Base-by-base conservation (phyloP, 345 rosid genomes). In the Nephelium lappaceum region DNA sequence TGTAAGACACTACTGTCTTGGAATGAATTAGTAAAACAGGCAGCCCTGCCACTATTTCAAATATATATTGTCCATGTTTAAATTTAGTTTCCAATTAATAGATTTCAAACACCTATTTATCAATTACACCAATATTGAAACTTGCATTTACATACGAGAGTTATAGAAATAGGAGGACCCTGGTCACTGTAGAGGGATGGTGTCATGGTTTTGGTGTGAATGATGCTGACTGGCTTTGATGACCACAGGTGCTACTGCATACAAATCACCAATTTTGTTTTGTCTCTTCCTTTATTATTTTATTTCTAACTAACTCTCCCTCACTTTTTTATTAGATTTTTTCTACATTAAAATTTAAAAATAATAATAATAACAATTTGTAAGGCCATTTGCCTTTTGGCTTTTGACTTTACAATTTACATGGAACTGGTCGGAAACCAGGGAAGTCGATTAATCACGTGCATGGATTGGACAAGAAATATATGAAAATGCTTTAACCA, bases 401-500 rank as follows among this genome's bases (percentile, higher is more conserved):
- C 39, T 41, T 66, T 82, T 82, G 82, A 83, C 78, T 79, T 65
- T 45, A n/a, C 10, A 16, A 31, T 31, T 31, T 31, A 31, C 36
- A 71, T 49, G 2, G 19, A 5, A 11, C 1, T 45, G 61, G 14
- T 11, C 16, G 53, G 38, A 41, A 45, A 8, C 4, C 42, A 63
- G 27, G n/a, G 58, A 16, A 53, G 58, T 16, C 3, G 36, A 31
- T 67, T 23, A 12, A 77, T 60, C 82, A 79, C 82, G 78, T 83
- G 83, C 81, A 77, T 74, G 81, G 77, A 80, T 73, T 80, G 74
- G 83, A 79, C 83, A 27, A 39, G n/a, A 43, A 72, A 68, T 58
- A 11, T 45, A 45, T 31, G 2, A n/a, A 51, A 51, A 4, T 11
- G 6, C 57, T 51, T 19, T 3, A 15, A 51, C n/a, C 57, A 51